Base-by-base conservation (phyloP, 1,284 basidiomycete genomes). In the Chiua sp. region DNA sequence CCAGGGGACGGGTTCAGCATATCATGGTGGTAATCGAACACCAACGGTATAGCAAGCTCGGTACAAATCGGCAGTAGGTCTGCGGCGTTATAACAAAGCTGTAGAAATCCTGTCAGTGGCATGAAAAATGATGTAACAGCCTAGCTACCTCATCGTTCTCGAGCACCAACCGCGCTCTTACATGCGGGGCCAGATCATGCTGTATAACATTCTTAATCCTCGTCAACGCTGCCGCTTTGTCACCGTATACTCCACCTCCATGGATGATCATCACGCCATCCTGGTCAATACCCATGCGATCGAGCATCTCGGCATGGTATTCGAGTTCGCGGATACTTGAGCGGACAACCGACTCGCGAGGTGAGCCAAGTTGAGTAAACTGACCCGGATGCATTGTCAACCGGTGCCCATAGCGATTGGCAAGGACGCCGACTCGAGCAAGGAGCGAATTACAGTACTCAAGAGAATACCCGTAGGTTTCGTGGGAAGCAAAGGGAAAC, bases 401-500 rank as follows among this genome's bases (percentile, higher is more conserved):
- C 50, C 95, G 79, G 66, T 96, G 93, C 0, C 90, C 90, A 57
- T 91, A 87, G 65, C 83, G 83, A 55, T 84, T 88, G 2, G 94
- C 94, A 18, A 95, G 80, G 26, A 83, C 84, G 0, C 95, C 95
- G 2, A 87, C 85, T 77, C 78, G 65, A 15, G 75, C 72, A 47
- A 85, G 78, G 10, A 83, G 73, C 4, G 60, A n/a, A 10, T 57
- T 47, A 4, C 71, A 67, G 60, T 90, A 93, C 26, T 85, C 82
- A 33, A 97, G 81, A 28, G 86, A 83, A 73, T 97, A 97, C 0
- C 94, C 94, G 66, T 94, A 87, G 47, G 81, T 82, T 13, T 79
- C 81, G 67, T 97, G 95, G 3, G 92, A 93, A 0, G 94, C 94
- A 68, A 92, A 97, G 2, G 95, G 94, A 72, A 97, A 96, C 83